Conservation (phyloP, 306 rosid genomes). For the Quercus aquifolioides region DNA sequence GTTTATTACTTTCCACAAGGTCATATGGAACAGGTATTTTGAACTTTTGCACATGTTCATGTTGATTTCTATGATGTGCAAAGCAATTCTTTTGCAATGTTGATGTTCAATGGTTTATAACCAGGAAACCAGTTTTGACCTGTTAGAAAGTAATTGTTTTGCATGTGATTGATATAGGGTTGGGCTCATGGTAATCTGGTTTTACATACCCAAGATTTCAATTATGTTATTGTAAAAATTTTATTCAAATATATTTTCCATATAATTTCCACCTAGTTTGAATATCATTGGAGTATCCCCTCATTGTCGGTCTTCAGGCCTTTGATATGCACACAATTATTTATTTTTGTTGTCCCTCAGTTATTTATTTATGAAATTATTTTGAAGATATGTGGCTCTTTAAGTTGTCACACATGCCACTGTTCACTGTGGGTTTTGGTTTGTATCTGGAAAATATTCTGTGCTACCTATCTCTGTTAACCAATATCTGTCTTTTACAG, state of each 20-base stretch:
- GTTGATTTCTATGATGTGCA: not conserved
- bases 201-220: not conserved
- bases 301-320: not conserved
- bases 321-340: not conserved
- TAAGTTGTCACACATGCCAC: not conserved
- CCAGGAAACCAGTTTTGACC: no score
- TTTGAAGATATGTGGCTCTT: not conserved
- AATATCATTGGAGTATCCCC: not conserved
- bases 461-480: not conserved
- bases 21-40: conserved; percentile 94
- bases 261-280: not conserved
- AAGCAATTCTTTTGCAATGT: no score
- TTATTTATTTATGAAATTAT: not conserved
- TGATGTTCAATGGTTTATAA: no score
- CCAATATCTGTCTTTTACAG: conserved; percentile 31
- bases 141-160: no score
- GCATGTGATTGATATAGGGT: no score
- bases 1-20: conserved; percentile 98
- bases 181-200: not conserved
- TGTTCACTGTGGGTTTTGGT: not conserved
- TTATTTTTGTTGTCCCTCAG: not conserved
- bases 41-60: not conserved
- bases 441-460: conserved; percentile 1
- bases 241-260: not conserved
- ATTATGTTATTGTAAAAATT: not conserved